phyloP scores from a whole-genome alignment of 2,329 filamentous ascomycete species.

The Paecilomyces sp. region DNA sequence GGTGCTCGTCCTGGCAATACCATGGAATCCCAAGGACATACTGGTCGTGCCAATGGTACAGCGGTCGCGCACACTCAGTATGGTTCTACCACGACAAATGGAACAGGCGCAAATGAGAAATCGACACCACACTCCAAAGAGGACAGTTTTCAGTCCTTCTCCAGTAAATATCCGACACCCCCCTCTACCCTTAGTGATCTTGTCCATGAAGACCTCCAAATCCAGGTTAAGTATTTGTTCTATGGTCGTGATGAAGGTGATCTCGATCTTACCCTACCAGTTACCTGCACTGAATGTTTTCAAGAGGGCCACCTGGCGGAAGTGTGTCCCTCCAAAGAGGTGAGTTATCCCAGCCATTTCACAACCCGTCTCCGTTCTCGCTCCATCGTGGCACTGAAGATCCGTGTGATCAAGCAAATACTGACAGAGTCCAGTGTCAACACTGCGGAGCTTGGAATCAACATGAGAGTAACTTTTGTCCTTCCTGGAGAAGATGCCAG shows the following conservation, averaged over 20 bases:
- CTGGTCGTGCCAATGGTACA: neutral
- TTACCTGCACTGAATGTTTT: constrained; percentile 37
- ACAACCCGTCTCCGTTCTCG: neutral
- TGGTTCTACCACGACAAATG: neutral
- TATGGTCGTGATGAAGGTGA: constrained; percentile 30
- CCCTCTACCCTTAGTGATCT: constrained; percentile 32
- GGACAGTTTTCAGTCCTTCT: constrained; percentile 24
- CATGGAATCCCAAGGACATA: neutral
- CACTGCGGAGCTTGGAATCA: constrained; percentile 36
- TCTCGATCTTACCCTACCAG: constrained; percentile 33
- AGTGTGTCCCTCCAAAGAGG: constrained; percentile 37
- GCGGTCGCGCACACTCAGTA: neutral
- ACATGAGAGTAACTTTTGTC: constrained; percentile 34
- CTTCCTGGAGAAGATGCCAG: constrained; percentile 33
- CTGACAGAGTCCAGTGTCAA: constrained; percentile 22
- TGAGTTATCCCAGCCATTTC: constrained; percentile 13
- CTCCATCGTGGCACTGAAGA: neutral
- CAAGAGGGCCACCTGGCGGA: constrained; percentile 35
- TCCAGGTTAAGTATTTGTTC: constrained; percentile 32
- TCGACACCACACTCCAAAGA: constrained; percentile 20
- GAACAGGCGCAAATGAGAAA: neutral
- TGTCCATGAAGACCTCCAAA: constrained; percentile 29
- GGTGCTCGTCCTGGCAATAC: constrained; percentile 13
- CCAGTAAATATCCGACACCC: constrained; percentile 25
- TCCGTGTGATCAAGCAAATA: constrained; percentile 1